Evolutionary conservation across 2,329 filamentous ascomycete genomes (phyloP).

Genomic region (Xylariales sp.): DNA sequence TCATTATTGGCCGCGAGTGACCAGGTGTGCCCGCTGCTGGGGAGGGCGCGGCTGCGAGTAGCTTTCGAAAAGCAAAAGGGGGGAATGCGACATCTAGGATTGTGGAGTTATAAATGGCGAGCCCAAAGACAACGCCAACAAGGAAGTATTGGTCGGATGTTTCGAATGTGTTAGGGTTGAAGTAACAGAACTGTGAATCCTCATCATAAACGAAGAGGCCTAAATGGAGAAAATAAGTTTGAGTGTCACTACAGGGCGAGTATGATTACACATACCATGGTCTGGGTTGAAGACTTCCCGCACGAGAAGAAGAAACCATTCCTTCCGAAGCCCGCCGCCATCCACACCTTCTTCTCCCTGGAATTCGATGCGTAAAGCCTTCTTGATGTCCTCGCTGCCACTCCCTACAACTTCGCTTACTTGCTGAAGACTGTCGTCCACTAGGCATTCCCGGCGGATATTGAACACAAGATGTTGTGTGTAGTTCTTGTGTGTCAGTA

Average conservation of each 20-base stretch:
- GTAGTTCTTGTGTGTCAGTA: conserved; percentile 78
- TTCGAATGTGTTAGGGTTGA: conserved; percentile 90
- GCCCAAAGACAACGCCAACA: conserved; percentile 85
- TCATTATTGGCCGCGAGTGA: conserved; percentile 71
- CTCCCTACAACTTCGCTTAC: conserved; percentile 88
- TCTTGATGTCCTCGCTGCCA: conserved; percentile 87
- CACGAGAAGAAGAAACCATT: conserved; percentile 92
- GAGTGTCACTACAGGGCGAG: conserved; percentile 1
- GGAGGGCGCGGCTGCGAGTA: conserved; percentile 80
- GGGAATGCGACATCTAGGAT: conserved; percentile 90
- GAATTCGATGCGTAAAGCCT: conserved; percentile 87
- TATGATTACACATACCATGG: conserved; percentile 71
- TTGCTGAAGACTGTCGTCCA: conserved; percentile 86
- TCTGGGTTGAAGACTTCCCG: conserved; percentile 92
- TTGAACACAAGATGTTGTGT: conserved; percentile 82
- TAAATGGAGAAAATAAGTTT: conserved; percentile 50
- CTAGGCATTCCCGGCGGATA: conserved; percentile 84
- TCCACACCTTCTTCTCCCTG: conserved; percentile 91
- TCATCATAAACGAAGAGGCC: conserved; percentile 95
- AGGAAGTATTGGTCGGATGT: conserved; percentile 92
- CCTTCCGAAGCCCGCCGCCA: conserved; percentile 88
- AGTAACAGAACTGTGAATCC: conserved; percentile 91
- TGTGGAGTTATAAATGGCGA: conserved; percentile 95
- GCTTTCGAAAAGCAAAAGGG: conserved; percentile 88
- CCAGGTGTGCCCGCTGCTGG: conserved; percentile 65